Evolutionary conservation across 441 rosid genomes (phyloP).

Genomic region (Aleurites moluccanus): DNA sequence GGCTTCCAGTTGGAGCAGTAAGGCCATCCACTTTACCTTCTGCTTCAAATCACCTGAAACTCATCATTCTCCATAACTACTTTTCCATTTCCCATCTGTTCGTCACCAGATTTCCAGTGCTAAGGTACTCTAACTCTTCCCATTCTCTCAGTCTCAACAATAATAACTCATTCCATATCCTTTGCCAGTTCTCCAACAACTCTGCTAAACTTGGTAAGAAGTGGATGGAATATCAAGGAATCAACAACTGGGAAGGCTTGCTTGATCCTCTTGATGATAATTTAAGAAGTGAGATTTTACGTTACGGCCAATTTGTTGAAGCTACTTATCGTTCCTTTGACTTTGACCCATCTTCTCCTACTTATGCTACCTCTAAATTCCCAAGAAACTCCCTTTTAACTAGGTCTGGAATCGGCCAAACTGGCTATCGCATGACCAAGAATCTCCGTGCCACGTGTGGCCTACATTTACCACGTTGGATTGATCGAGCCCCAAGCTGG

Average conservation of each 20-base stretch:
- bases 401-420: constrained; percentile 46
- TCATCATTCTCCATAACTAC: too few species aligned
- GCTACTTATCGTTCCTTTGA: constrained; percentile 67
- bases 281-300: constrained; percentile 57
- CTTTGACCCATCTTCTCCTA: constrained; percentile 63
- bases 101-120: not conserved
- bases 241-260: constrained; percentile 59
- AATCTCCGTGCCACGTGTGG: constrained; percentile 67
- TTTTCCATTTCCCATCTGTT: not conserved
- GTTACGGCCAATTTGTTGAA: constrained; percentile 70
- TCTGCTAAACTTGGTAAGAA: constrained; percentile 37
- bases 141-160: not conserved
- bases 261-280: constrained; percentile 61
- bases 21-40: constrained; percentile 18
- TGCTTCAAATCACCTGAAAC: constrained; percentile 11
- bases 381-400: constrained; percentile 40
- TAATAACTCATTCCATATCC: not conserved
- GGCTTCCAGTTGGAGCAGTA: constrained; percentile 19
- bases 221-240: constrained; percentile 65
- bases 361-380: constrained; percentile 50
- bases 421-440: constrained; percentile 60
- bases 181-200: not conserved
- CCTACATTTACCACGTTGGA: constrained; percentile 59
- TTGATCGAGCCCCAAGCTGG: constrained; percentile 53
- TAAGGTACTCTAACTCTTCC: too few species aligned